Base-by-base conservation (phyloP, 768 basidiomycete genomes). In the Naganishia friedmannii region DNA sequence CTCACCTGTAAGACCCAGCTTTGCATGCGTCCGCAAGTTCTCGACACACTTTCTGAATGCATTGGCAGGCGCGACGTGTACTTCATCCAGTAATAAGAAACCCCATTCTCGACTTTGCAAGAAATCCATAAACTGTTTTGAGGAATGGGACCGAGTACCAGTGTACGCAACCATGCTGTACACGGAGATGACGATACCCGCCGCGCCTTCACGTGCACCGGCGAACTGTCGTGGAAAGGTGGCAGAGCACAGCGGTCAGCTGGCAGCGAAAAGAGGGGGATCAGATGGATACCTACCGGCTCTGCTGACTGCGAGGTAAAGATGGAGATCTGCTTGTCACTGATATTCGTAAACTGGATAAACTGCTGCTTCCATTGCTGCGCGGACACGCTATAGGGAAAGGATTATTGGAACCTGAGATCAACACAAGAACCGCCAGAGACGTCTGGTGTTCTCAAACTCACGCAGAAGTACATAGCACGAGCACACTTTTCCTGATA, bases 101-200 rank as follows among this genome's bases (percentile, higher is more conserved):
- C 96, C 96, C 96, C 96, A 99, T 82, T 99, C 96, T 66, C 95
- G 85, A n/a, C 92, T 93, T 32, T 92, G 92, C 54, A 99, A 81
- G 78, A 98, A 99, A 74, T 99, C 94, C 96, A 99, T 99, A 92
- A 98, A 97, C 84, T 98, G 96, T 84, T 96, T 93, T 21, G 96
- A 91, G 78, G 95, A 93, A 79, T 98, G 93, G n/a, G 96, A 96
- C 74, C 96, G 88, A 80, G 97, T 96, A 77, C 93, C 91, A 2
- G 93, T 96, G 79, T 97, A 97, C 34, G 96, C 95, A 65, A 99
- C 94, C 96, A 99, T 99, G 4, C 95, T 97, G 80, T 99, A 99
- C 13, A 96, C 98, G 37, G 95, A 98, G 29, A 99, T 90, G 37
- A 99, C 94, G 72, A 99, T 97, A 42, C 96, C 96, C 73, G 95